Percentiles rank a stretch among this genome's conserved stretches.
These are phyloP conservation scores for Rhodotorula diobovata DNA, from an alignment of 768 basidiomycete species.

Conservation along the genomic window DNA sequence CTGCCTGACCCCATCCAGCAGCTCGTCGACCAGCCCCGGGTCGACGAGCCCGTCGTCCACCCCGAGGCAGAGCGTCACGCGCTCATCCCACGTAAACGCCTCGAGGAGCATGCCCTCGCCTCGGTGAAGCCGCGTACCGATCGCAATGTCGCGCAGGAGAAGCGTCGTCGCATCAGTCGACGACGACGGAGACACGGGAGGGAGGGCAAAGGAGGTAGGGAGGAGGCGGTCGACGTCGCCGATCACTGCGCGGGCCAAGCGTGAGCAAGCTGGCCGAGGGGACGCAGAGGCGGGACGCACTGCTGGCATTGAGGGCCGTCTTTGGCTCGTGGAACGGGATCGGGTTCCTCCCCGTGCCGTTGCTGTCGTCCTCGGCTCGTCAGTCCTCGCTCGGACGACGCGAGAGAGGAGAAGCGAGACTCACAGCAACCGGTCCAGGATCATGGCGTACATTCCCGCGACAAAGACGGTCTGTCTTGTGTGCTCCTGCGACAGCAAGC, in stretches of 20 bases:
- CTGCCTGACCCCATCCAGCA: background rate
- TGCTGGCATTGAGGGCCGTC: conserved; percentile 25
- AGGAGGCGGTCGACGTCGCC: conserved; percentile 35
- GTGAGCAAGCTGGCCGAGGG: no score
- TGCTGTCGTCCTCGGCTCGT: background rate
- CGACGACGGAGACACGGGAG: background rate
- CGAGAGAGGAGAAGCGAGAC: background rate
- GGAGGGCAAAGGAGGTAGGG: conserved; percentile 15
- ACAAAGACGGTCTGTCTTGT: background rate
- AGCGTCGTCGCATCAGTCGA: background rate
- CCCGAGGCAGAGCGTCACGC: conserved; percentile 20
- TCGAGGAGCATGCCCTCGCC: conserved; percentile 35
- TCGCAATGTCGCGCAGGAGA: conserved; percentile 4
- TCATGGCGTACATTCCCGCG: background rate
- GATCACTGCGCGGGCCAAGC: conserved; percentile 12
- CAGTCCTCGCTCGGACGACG: no score
- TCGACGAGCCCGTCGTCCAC: conserved; percentile 9
- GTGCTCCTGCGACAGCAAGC: background rate
- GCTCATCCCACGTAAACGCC: conserved; percentile 28
- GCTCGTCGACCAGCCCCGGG: background rate
- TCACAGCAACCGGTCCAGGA: conserved; percentile 22
- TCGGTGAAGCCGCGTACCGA: conserved; percentile 28
- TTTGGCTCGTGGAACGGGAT: conserved; percentile 7
- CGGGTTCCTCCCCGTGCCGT: background rate
- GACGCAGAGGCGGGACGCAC: background rate